These are phyloP conservation scores for Macroventuria anomochaeta DNA, from an alignment of 2,329 filamentous ascomycete genomes.

Conservation along the genomic window DNA sequence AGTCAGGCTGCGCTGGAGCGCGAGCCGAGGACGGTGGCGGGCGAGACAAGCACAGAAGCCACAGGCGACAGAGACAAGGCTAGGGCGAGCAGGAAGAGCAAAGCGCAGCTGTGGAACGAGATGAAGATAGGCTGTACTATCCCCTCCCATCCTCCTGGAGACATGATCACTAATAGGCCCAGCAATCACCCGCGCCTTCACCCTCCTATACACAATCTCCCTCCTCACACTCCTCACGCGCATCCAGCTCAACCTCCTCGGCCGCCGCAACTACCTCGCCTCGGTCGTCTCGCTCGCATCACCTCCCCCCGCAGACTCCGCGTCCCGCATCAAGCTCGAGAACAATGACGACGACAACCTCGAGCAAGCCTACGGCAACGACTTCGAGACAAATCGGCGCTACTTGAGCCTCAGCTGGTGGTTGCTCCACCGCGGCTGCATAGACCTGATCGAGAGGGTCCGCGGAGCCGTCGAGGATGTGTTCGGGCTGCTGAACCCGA, in stretches of 20 bases:
- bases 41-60: slow-evolving; percentile 52
- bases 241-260: slow-evolving; percentile 95
- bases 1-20: slow-evolving; percentile 69
- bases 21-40: slow-evolving; percentile 49
- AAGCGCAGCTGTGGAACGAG: slow-evolving; percentile 96
- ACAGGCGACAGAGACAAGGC: slow-evolving; percentile 52
- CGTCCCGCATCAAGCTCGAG: slow-evolving; percentile 82
- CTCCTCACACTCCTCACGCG: slow-evolving; percentile 90
- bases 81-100: slow-evolving; percentile 74
- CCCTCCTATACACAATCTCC: slow-evolving; percentile 87
- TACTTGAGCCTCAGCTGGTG: slow-evolving; percentile 99
- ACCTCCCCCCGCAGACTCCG: slow-evolving; percentile 66
- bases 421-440: slow-evolving; percentile 90
- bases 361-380: slow-evolving; percentile 84
- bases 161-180: slow-evolving; percentile 19
- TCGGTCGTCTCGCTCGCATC: slow-evolving; percentile 91
- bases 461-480: slow-evolving; percentile 85
- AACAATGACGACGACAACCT: slow-evolving; percentile 89
- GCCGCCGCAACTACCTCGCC: slow-evolving; percentile 92
- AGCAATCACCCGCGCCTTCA: slow-evolving; percentile 92
- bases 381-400: slow-evolving; percentile 93
- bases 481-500: slow-evolving; percentile 86
- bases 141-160: background rate
- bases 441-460: slow-evolving; percentile 79
- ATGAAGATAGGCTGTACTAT: slow-evolving; percentile 89